Evolutionary conservation across 176 grass and related monocot genomes (phyloP), one percentile per base, ranked within the genome.

Genomic region (Pontederia crassipes): DNA sequence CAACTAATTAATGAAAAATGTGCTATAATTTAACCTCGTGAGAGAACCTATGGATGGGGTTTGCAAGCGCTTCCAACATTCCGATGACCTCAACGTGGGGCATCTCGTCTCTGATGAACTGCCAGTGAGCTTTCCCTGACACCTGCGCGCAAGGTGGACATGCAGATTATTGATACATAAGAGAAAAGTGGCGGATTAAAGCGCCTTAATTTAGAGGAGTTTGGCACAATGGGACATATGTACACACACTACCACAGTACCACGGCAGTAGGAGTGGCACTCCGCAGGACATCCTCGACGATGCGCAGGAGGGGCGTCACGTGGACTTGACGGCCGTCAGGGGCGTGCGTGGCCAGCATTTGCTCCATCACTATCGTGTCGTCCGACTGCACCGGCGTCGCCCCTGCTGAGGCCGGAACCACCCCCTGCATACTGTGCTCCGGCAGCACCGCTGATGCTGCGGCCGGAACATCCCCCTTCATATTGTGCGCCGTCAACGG

Each of bases 11-110:
- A 13, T 11, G 49, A 52, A 52, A 9, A 27, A 16, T 28, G 58
- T 11, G 50, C 46, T 10, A 35, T 14, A 58, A 27, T 8, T 48
- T 80, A 62, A 82, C 80, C 73, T 82, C 80, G 54, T 46, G 57
- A 46, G 80, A 66, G 4, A 82, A 63, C 69, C 60, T 77, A 56
- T 82, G 80, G 54, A 82, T 46, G 10, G 74, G 77, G 54, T 73
- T 77, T 46, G 80, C 48, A 58, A 77, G 62, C 1, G 62, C 48
- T 63, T 82, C 74, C 24, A 77, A 48, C 76, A 72, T 78, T 26
- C 76, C 59, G 3, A 24, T 6, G 15, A 17, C 11, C 32, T 77
- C 62, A 24, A 55, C 29, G 8, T 68, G 80, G 17, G 77, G 67
- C 18, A n/a, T 29, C 49, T 18, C 77, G 24, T 82, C 80, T 50